Base-by-base conservation (phyloP, 495 filamentous ascomycete genomes). In the Hyaloscypha variabilis region DNA sequence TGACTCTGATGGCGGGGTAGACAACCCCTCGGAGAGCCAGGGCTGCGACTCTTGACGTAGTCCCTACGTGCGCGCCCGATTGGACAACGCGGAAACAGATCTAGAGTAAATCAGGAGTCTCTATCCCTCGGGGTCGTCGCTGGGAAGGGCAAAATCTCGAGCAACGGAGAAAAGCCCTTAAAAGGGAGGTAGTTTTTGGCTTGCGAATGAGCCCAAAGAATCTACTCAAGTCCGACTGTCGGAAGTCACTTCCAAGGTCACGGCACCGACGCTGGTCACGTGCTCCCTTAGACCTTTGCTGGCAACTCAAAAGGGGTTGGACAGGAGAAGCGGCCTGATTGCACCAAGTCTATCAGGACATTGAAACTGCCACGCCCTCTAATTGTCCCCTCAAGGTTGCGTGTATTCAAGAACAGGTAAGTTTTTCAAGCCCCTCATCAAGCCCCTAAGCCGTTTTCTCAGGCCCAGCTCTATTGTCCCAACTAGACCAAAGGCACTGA, bases 1-100 rank as follows among this genome's bases (percentile, higher is more conserved):
- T 62, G 69, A 69, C n/a, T n/a, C n/a, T 59, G 71, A 74, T 72
- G 67, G 65, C 64, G 71, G 74, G 73, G 71, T 67, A 72, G 57
- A 65, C 71, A 53, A 64, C 58, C 50, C 70, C 58, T 46, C 58
- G 66, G 42, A 69, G 28, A 60, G 73, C 71, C 68, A 75, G 66
- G 56, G 62, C 58, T 55, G 75, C 71, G 68, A 73, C 64, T 58
- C 60, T 67, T 72, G 72, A 73, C 71, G 72, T 74, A 59, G 36
- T 31, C 14, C 50, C 59, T n/a, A n/a, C 62, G 58, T 57, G 42
- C 19, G 3, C 51, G 60, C 51, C 66, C 62, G 69, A 68, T 67
- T 57, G 65, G 59, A 58, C 39, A 59, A 39, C 29, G 28, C 62
- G 19, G 26, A 28, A 50, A 60, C 34, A 54, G 51, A 14, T 54